These are phyloP conservation scores for Nyssa sinensis DNA, from an alignment of 148 eudicot species.

Conservation along the genomic window DNA sequence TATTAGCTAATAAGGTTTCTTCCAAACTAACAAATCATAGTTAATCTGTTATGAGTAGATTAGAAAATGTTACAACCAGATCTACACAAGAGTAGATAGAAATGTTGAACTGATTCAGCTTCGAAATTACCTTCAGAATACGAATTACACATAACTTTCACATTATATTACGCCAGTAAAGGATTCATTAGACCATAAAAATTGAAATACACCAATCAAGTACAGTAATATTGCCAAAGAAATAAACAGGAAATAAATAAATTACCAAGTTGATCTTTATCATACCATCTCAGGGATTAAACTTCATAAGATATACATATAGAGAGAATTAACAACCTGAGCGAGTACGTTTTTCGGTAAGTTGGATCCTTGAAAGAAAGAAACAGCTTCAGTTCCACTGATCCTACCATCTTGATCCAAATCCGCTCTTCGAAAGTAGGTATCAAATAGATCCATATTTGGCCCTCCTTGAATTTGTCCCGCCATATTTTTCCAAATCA, in stretches of 20 bases:
- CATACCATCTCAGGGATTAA: background rate
- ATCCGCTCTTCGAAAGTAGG: slow-evolving; percentile 78
- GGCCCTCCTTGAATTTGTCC: no score
- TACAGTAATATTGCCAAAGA: no score
- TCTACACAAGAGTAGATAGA: no score
- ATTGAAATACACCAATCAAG: background rate
- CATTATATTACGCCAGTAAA: background rate
- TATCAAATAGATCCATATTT: slow-evolving; percentile 68
- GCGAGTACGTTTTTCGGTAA: slow-evolving; percentile 85
- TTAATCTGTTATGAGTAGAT: background rate
- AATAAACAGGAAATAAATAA: background rate
- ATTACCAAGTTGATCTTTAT: background rate
- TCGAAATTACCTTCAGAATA: background rate
- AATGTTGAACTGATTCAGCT: background rate
- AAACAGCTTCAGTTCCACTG: slow-evolving; percentile 92
- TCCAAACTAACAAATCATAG: background rate
- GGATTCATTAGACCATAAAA: background rate
- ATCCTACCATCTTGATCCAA: slow-evolving; percentile 90
- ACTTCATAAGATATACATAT: background rate
- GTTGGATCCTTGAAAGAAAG: slow-evolving; percentile 82
- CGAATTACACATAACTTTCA: background rate
- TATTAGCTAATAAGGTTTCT: no score
- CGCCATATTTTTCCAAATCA: slow-evolving; percentile 36
- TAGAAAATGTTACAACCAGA: background rate
- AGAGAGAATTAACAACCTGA: slow-evolving; percentile 41